Evolutionary conservation across 2,329 filamentous ascomycete genomes (phyloP).

Genomic region (Trichoderma arundinaceum): DNA sequence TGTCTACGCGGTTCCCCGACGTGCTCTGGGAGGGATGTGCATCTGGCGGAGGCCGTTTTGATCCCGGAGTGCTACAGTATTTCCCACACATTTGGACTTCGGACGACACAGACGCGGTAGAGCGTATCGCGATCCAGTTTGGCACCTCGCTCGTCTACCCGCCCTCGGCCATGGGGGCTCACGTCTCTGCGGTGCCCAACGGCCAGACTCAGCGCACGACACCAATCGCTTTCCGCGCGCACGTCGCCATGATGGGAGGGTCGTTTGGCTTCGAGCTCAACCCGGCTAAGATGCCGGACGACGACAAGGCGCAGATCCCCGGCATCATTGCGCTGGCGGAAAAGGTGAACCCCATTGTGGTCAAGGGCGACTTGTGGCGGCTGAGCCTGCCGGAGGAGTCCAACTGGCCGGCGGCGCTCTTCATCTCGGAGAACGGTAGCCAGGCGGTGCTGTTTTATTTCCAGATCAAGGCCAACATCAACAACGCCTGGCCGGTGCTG

Average conservation of each 20-base stretch:
- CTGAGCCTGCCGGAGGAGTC: slow-evolving; percentile 62
- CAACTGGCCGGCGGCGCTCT: slow-evolving; percentile 67
- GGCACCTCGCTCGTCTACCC: slow-evolving; percentile 69
- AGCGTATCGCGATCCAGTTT: slow-evolving; percentile 66
- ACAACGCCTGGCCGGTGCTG: slow-evolving; percentile 59
- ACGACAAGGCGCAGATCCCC: slow-evolving; percentile 60
- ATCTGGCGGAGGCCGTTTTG: slow-evolving; percentile 68
- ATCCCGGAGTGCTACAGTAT: slow-evolving; percentile 66
- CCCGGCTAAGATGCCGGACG: slow-evolving; percentile 55
- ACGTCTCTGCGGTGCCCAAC: slow-evolving; percentile 66
- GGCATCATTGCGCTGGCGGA: slow-evolving; percentile 60
- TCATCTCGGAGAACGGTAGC: slow-evolving; percentile 57
- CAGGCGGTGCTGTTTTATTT: slow-evolving; percentile 64
- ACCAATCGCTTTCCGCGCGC: slow-evolving; percentile 64
- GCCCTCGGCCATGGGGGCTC: slow-evolving; percentile 67
- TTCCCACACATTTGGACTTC: slow-evolving; percentile 71
- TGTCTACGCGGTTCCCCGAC: slow-evolving; percentile 64
- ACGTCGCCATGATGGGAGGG: slow-evolving; percentile 72
- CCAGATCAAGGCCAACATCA: slow-evolving; percentile 58
- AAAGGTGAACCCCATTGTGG: slow-evolving; percentile 63
- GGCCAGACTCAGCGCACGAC: slow-evolving; percentile 60
- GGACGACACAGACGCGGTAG: slow-evolving; percentile 67
- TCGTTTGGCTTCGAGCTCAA: slow-evolving; percentile 70
- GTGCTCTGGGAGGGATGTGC: slow-evolving; percentile 71
- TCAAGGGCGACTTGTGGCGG: slow-evolving; percentile 64